Evolutionary conservation across 2,329 filamentous ascomycete genomes (phyloP).

Genomic region (Colletotrichum chlorophyti): DNA sequence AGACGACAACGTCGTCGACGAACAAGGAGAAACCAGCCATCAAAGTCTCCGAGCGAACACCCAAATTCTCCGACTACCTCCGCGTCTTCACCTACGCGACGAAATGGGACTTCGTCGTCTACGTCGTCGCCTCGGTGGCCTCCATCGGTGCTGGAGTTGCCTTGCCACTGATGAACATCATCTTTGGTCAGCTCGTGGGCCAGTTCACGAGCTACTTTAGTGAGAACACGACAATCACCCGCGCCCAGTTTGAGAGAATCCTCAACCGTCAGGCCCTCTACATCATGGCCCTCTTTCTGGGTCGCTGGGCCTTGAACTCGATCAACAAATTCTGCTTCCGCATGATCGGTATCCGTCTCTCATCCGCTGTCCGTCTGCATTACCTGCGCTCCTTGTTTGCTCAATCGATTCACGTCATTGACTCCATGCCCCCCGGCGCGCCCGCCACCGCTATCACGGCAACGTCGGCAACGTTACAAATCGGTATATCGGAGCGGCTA

Average conservation of each 20-base stretch:
- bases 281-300: constrained; percentile 75
- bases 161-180: constrained; percentile 45
- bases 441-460: constrained; percentile 60
- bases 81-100: constrained; percentile 39
- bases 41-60: neutral
- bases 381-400: constrained; percentile 58
- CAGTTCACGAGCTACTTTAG: constrained; percentile 37
- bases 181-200: constrained; percentile 40
- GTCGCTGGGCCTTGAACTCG: constrained; percentile 68
- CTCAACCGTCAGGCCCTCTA: constrained; percentile 46
- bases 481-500: constrained; percentile 60
- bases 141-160: constrained; percentile 41
- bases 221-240: constrained; percentile 33
- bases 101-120: constrained; percentile 38
- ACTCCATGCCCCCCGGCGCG: constrained; percentile 56
- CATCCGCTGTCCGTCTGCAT: constrained; percentile 60
- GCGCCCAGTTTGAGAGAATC: constrained; percentile 26
- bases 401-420: constrained; percentile 56
- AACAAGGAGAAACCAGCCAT: too few relatives aligned
- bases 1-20: neutral
- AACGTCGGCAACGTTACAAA: constrained; percentile 58
- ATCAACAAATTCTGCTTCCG: constrained; percentile 67
- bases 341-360: constrained; percentile 67
- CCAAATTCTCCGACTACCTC: constrained; percentile 20
- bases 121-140: constrained; percentile 36